These are phyloP conservation scores for Tulasnella sp. DNA, from an alignment of 768 basidiomycete genomes.

Conservation along the genomic window DNA sequence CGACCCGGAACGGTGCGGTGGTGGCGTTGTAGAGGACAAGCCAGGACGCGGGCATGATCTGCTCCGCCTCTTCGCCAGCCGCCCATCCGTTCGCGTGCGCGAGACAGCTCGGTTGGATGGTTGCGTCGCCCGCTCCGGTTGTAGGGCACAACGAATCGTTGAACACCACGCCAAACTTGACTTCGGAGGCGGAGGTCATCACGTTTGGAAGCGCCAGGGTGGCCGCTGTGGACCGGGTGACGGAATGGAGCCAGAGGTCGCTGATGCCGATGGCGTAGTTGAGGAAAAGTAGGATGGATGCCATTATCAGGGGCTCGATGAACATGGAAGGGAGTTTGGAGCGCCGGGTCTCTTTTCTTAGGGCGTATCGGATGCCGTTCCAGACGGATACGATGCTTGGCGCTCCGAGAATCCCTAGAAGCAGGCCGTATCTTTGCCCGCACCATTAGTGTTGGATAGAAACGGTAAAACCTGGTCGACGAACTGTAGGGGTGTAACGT, in stretches of 20 bases:
- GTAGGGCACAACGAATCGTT: background rate
- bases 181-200: background rate
- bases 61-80: background rate
- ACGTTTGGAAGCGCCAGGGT: background rate
- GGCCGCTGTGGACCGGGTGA: background rate
- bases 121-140: background rate
- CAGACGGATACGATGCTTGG: background rate
- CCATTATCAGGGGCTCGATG: background rate
- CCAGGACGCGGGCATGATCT: background rate
- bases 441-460: background rate
- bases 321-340: constrained; percentile 3
- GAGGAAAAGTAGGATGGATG: background rate
- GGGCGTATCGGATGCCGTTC: background rate
- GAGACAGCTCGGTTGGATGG: background rate
- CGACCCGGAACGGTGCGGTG: background rate
- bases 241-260: background rate
- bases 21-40: background rate
- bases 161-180: background rate
- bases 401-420: background rate
- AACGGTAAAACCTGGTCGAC: background rate
- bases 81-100: background rate
- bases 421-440: background rate
- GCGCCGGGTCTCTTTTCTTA: background rate
- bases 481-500: background rate
- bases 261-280: background rate